Conservation (phyloP, 805 yeast genomes). For the Hanseniaspora hatyaiensis region DNA sequence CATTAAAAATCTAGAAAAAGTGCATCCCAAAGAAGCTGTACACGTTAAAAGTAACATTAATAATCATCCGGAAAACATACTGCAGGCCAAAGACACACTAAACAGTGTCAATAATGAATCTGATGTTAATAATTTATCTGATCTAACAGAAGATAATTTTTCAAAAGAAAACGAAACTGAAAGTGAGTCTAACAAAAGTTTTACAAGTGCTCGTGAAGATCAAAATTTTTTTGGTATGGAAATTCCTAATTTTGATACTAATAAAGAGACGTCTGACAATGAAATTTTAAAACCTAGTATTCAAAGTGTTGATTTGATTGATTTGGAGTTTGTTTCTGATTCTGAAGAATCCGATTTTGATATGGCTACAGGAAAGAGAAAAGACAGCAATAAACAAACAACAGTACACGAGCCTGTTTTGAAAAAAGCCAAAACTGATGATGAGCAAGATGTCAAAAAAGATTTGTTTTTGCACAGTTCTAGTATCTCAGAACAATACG, state of each 20-base stretch:
- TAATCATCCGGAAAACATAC: no score
- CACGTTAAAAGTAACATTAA: no score
- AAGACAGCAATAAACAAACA: background rate
- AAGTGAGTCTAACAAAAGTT: background rate
- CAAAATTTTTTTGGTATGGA: background rate
- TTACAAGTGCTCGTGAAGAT: background rate
- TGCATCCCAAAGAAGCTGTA: no score
- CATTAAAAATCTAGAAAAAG: no score
- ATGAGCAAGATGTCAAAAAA: background rate
- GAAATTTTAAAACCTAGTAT: background rate
- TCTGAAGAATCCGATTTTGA: conserved; percentile 6
- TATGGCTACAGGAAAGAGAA: conserved; percentile 7
- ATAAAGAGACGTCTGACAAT: background rate
- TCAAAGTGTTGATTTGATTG: background rate
- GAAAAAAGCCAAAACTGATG: background rate
- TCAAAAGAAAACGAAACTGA: background rate
- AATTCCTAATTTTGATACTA: background rate
- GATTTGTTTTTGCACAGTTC: no score
- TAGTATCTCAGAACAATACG: no score
- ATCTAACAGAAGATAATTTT: background rate
- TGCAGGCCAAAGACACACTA: no score
- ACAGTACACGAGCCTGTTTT: background rate
- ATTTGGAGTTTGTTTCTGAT: background rate
- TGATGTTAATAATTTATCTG: background rate
- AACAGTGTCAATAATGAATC: background rate